Percentiles rank a stretch among this genome's conserved stretches.
phyloP scores from a whole-genome alignment of 441 rosid genomes.

The Monsonia emarginata region DNA sequence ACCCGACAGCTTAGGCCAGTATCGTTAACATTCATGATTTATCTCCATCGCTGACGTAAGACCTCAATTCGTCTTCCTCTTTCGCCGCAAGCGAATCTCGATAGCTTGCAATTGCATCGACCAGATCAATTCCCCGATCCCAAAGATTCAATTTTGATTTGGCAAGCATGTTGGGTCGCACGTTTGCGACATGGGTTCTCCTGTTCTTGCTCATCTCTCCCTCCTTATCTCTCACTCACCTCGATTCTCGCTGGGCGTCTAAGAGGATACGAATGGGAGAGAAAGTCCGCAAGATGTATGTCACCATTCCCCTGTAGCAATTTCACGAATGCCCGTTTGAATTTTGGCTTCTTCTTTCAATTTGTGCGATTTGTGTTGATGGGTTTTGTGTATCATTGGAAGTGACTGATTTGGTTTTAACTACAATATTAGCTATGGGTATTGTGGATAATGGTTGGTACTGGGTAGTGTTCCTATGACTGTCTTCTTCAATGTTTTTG shows the following conservation, averaged over 20 bases:
- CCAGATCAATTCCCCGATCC: not conserved
- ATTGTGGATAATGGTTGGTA: not conserved
- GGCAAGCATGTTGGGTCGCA: conserved; percentile 19
- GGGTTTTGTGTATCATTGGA: not conserved
- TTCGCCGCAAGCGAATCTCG: not conserved
- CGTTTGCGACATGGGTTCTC: conserved; percentile 25
- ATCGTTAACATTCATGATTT: not conserved
- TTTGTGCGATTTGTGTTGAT: not conserved
- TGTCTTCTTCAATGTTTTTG: not conserved
- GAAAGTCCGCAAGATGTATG: conserved; percentile 76
- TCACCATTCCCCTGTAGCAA: not conserved
- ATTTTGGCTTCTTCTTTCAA: not conserved
- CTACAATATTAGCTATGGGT: not conserved
- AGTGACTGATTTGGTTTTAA: not conserved
- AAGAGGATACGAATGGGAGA: conserved; percentile 61
- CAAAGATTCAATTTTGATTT: not conserved
- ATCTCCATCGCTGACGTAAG: not conserved
- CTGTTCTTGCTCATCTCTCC: conserved; percentile 38
- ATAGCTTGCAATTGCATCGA: not conserved
- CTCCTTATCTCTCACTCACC: conserved; percentile 28
- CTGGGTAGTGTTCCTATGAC: not conserved
- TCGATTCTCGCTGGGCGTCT: conserved; percentile 39
- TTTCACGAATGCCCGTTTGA: conserved; percentile 1
- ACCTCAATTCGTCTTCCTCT: not conserved
- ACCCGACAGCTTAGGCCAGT: too few species aligned